Conservation (phyloP, 345 rosid species). For the Acer saccharum region DNA sequence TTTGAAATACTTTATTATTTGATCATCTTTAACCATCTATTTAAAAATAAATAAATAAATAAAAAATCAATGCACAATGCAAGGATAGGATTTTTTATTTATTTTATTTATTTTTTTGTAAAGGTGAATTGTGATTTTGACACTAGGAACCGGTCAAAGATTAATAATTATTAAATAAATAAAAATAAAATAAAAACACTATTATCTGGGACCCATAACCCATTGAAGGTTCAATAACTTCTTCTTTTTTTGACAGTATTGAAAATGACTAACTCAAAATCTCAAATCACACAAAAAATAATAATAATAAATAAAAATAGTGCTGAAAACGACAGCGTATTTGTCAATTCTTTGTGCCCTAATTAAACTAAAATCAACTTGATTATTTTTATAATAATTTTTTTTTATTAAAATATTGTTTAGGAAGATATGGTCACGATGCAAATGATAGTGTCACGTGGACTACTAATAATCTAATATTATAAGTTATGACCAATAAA, state of each 20-base stretch:
- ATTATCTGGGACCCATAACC: neutral
- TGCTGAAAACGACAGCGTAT: neutral
- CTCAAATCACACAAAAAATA: neutral
- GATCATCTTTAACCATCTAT: too few species aligned
- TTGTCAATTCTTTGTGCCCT: neutral
- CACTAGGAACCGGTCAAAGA: neutral
- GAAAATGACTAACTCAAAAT: neutral
- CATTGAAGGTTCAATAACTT: neutral
- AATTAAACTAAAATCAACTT: conserved; percentile 8
- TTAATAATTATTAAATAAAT: neutral
- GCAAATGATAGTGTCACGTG: conserved; percentile 18
- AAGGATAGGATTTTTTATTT: too few species aligned
- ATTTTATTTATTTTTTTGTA: too few species aligned
- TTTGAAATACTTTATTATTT: too few species aligned
- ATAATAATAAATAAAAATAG: too few species aligned
- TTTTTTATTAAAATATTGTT: neutral
- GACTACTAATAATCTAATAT: neutral
- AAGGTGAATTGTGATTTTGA: neutral
- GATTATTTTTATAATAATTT: neutral
- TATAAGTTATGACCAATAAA: neutral
- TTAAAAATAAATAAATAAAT: too few species aligned
- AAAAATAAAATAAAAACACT: neutral
- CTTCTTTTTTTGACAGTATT: too few species aligned
- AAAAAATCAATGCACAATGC: neutral
- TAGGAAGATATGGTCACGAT: neutral